These are phyloP conservation scores for Fusarium sp. DNA, from an alignment of 2,329 filamentous ascomycete species.

Conservation along the genomic window DNA sequence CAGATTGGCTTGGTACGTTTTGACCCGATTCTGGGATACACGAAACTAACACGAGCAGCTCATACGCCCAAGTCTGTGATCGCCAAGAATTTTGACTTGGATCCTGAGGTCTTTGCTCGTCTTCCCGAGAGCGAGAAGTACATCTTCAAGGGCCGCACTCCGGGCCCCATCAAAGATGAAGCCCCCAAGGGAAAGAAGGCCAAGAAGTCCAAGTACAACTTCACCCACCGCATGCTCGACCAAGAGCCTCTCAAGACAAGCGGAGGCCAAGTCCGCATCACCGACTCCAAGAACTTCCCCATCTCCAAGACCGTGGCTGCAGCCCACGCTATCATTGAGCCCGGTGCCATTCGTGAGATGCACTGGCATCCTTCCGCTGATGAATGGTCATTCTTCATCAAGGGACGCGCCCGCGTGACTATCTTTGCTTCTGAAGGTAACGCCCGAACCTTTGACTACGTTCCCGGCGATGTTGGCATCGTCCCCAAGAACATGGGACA, in stretches of 20 bases:
- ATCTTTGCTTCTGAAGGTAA: constrained; percentile 75
- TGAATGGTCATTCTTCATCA: constrained; percentile 84
- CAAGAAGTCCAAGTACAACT: constrained; percentile 73
- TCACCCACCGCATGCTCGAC: constrained; percentile 76
- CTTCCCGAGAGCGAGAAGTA: constrained; percentile 76
- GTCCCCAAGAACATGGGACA: constrained; percentile 82
- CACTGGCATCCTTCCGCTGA: constrained; percentile 85
- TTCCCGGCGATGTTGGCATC: constrained; percentile 78
- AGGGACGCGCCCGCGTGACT: constrained; percentile 75
- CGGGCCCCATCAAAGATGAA: constrained; percentile 72
- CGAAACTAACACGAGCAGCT: constrained; percentile 49
- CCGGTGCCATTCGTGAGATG: constrained; percentile 79
- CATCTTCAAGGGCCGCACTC: constrained; percentile 77
- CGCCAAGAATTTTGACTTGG: constrained; percentile 78
- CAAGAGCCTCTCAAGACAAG: constrained; percentile 68
- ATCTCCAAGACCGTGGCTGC: constrained; percentile 78
- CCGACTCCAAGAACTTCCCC: constrained; percentile 79
- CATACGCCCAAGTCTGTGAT: constrained; percentile 78
- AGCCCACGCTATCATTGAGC: constrained; percentile 75
- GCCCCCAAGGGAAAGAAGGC: constrained; percentile 67
- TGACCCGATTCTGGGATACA: rapidly evolving
- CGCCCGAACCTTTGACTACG: constrained; percentile 80
- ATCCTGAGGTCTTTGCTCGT: constrained; percentile 74
- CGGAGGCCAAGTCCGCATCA: constrained; percentile 77
- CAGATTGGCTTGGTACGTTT: constrained; percentile 72